Evolutionary conservation across 2,329 filamentous ascomycete genomes (phyloP).

Genomic region (Thelonectria olida): DNA sequence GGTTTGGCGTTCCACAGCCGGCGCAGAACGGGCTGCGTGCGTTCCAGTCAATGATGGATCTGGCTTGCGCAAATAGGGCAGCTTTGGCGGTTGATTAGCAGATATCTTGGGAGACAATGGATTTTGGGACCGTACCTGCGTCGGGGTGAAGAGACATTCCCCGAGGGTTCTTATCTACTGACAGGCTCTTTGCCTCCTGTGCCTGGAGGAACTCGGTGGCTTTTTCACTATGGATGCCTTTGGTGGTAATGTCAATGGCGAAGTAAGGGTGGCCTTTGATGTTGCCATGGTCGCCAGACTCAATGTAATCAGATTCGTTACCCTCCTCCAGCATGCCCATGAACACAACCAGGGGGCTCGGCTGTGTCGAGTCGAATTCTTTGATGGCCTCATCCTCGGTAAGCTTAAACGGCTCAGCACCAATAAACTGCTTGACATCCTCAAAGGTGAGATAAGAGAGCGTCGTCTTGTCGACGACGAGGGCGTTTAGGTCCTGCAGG

Average conservation of each 20-base stretch:
- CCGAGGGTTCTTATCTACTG: conserved; percentile 74
- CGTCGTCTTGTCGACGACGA: conserved; percentile 64
- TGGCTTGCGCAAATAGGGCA: conserved; percentile 88
- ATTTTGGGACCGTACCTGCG: conserved; percentile 60
- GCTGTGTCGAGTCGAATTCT: conserved; percentile 76
- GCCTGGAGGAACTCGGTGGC: conserved; percentile 59
- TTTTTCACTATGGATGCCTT: conserved; percentile 67
- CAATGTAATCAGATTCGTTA: conserved; percentile 50
- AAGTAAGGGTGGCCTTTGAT: conserved; percentile 88
- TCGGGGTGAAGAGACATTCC: conserved; percentile 67
- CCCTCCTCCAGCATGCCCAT: conserved; percentile 79
- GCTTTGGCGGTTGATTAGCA: conserved; percentile 59
- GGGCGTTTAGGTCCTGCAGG: conserved; percentile 80
- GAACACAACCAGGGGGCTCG: conserved; percentile 80
- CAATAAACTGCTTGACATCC: conserved; percentile 77
- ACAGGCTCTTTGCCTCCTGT: conserved; percentile 64
- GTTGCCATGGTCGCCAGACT: conserved; percentile 63
- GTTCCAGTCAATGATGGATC: conserved; percentile 94
- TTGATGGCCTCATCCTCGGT: conserved; percentile 78
- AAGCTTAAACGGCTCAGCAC: conserved; percentile 73
- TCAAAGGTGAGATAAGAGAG: conserved; percentile 75
- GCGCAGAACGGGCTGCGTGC: conserved; percentile 90
- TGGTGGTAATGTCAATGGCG: conserved; percentile 86
- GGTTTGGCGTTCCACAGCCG: conserved; percentile 83
- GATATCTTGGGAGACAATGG: conserved; percentile 16